Percentiles rank a stretch among this genome's conserved stretches.
Conservation (phyloP, 805 yeast species). For the Vanderwaltozyma polyspora region DNA sequence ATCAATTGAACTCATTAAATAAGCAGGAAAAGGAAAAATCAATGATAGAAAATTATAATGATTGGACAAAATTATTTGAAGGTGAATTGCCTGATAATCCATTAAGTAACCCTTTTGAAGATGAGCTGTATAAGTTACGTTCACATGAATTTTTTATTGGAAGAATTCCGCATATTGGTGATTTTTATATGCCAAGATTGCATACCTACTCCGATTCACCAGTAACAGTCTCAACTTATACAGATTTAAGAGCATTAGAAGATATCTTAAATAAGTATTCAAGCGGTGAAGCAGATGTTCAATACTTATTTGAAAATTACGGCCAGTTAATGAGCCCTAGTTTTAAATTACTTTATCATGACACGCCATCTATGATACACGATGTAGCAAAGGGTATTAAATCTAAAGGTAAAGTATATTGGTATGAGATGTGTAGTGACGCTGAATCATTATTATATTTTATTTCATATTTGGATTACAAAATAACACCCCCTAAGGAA, state of each 20-base stretch:
- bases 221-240: conserved; percentile 11
- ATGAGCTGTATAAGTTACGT: conserved; percentile 17
- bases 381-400: conserved; percentile 9
- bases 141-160: conserved; percentile 18
- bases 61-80: conserved; percentile 15
- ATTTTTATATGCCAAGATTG: conserved; percentile 20
- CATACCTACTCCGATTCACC: conserved; percentile 11
- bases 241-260: conserved; percentile 12
- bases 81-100: conserved; percentile 17
- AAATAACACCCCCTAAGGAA: conserved; percentile 4
- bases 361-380: conserved; percentile 14
- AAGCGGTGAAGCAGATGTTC: conserved; percentile 16
- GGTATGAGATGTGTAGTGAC: conserved; percentile 24
- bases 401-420: conserved; percentile 10
- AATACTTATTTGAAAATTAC: conserved; percentile 14
- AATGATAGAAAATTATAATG: conserved; percentile 5
- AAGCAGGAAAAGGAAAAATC: conserved; percentile 8
- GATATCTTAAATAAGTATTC: conserved; percentile 13
- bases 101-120: conserved; percentile 14
- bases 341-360: conserved; percentile 21
- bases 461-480: conserved; percentile 15
- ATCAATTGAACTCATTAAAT: conserved; percentile 6
- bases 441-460: conserved; percentile 16
- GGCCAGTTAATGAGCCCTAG: conserved; percentile 15
- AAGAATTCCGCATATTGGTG: conserved; percentile 20